These are phyloP conservation scores for Friedmanniomyces simplex DNA, from an alignment of 495 filamentous ascomycete genomes.

Conservation along the genomic window DNA sequence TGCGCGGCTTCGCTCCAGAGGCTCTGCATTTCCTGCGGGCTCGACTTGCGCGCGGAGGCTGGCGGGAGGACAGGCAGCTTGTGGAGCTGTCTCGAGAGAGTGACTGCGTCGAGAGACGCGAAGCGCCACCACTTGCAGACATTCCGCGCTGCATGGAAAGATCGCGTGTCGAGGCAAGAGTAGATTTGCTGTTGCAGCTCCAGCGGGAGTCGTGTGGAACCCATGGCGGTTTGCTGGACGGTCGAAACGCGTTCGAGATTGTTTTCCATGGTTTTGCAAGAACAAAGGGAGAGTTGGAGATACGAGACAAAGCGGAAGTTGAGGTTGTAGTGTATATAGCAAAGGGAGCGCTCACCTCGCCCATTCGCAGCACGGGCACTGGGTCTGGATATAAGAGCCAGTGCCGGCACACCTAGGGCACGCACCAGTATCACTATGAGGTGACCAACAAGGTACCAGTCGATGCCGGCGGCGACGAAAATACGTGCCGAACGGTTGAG, in stretches of 20 bases:
- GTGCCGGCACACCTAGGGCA: neutral
- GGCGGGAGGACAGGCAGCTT: slow-evolving; percentile 14
- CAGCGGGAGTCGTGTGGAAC: slow-evolving; percentile 10
- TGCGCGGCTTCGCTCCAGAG: slow-evolving; percentile 10
- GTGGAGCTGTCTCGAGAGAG: slow-evolving; percentile 8
- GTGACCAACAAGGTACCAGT: neutral
- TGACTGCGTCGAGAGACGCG: slow-evolving; percentile 10
- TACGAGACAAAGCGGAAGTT: neutral
- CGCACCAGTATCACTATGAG: too few species aligned
- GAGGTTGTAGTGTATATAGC: too few species aligned
- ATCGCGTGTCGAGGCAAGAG: slow-evolving; percentile 11
- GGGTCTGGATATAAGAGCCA: too few species aligned
- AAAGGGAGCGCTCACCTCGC: neutral
- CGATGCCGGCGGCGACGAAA: neutral
- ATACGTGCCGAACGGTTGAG: neutral
- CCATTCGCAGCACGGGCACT: too few species aligned
- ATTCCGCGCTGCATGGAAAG: slow-evolving; percentile 19
- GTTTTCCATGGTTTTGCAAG: too few species aligned
- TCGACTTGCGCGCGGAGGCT: neutral
- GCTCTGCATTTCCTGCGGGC: neutral
- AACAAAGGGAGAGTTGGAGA: neutral
- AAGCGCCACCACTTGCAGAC: slow-evolving; percentile 19
- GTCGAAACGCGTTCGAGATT: slow-evolving; percentile 4
- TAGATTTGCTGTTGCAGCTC: slow-evolving; percentile 20
- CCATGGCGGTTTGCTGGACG: slow-evolving; percentile 4